phyloP scores from a whole-genome alignment of 139 green algal species.

The Micromonas pusilla region DNA sequence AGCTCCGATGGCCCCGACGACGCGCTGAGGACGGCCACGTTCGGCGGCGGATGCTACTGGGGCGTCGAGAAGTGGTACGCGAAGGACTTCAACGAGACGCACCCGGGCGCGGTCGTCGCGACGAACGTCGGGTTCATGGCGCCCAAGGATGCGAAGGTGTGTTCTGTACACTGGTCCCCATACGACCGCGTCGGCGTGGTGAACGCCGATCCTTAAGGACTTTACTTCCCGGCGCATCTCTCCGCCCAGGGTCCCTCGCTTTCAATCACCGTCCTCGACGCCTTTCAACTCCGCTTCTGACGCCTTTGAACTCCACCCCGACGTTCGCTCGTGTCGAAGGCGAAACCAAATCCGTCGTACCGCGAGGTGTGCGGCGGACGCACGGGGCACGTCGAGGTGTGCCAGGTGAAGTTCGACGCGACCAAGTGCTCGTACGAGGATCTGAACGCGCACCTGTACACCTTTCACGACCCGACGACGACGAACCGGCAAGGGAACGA shows the following conservation, averaged over 20 bases:
- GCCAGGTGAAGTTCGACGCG: constrained; percentile 28
- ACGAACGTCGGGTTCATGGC: constrained; percentile 29
- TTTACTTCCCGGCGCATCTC: too few species aligned
- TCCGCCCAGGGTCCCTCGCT: too few species aligned
- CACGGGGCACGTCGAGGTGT: constrained; percentile 26
- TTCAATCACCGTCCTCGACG: too few species aligned
- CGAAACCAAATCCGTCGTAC: constrained; percentile 30
- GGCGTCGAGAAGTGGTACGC: constrained; percentile 3
- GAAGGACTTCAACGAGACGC: background rate
- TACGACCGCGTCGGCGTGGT: too few species aligned
- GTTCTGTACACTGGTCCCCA: too few species aligned
- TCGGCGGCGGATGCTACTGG: constrained; percentile 22
- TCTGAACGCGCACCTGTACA: constrained; percentile 22
- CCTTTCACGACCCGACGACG: constrained; percentile 25
- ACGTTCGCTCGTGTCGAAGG: too few species aligned
- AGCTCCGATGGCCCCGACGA: too few species aligned
- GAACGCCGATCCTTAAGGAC: too few species aligned
- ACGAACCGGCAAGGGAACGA: constrained; percentile 23
- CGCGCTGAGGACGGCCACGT: background rate
- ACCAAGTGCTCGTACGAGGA: constrained; percentile 14
- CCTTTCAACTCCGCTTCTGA: too few species aligned
- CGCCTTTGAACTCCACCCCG: too few species aligned
- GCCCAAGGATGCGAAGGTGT: background rate
- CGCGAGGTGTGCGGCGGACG: constrained; percentile 22
- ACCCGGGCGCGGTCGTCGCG: background rate